Evolutionary conservation across 2,329 filamentous ascomycete species (phyloP).

Genomic region (Beauveria brongniartii): DNA sequence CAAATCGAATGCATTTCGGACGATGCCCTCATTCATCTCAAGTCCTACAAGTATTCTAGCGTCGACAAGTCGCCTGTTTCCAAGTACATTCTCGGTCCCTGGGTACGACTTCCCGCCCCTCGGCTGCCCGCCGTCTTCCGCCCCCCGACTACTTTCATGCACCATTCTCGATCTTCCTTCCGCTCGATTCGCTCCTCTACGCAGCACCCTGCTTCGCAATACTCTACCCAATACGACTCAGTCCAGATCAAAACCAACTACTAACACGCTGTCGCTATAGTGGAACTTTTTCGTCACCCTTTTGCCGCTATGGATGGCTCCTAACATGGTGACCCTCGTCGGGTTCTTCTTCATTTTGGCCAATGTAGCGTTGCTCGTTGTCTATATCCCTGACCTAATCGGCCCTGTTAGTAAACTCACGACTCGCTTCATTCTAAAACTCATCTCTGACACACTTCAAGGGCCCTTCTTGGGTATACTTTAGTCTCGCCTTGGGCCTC

Average conservation of each 20-base stretch:
- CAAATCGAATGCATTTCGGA: constrained; percentile 73
- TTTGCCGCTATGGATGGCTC: constrained; percentile 90
- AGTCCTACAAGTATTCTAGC: constrained; percentile 93
- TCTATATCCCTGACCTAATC: constrained; percentile 82
- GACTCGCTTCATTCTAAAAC: neutral
- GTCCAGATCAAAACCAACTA: neutral
- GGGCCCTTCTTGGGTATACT: constrained; percentile 88
- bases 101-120: constrained; percentile 53
- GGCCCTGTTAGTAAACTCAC: constrained; percentile 61
- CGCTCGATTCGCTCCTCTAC: neutral
- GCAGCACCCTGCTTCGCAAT: neutral
- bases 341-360: constrained; percentile 90
- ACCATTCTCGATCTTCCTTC: constrained; percentile 1
- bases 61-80: constrained; percentile 95
- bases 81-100: constrained; percentile 87
- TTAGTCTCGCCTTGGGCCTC: constrained; percentile 87
- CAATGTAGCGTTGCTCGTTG: constrained; percentile 66
- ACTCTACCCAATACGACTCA: neutral
- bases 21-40: constrained; percentile 83
- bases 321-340: constrained; percentile 93
- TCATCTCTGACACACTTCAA: constrained; percentile 24
- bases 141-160: neutral
- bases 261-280: constrained; percentile 38
- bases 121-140: neutral
- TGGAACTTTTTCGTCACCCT: constrained; percentile 96